Evolutionary conservation across 257 asterid species (phyloP).

Genomic region (Jasminum sambac): DNA sequence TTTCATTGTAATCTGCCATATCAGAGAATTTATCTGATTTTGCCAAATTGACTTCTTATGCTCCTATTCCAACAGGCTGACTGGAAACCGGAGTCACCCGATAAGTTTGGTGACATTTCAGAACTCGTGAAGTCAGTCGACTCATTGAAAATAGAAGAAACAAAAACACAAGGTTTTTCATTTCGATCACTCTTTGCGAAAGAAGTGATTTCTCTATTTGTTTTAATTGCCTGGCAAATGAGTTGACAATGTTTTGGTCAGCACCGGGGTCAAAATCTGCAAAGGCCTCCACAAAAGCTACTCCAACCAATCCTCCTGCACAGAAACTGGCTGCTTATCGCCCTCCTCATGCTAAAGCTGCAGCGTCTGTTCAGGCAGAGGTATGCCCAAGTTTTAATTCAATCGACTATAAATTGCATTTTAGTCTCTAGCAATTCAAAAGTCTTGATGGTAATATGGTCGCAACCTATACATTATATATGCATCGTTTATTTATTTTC

Average conservation of each 20-base stretch:
- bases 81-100: conserved; percentile 89
- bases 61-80: conserved; percentile 58
- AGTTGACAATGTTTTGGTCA: conserved; percentile 34
- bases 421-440: conserved; percentile 2
- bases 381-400: conserved; percentile 33
- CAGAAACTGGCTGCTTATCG: conserved; percentile 96
- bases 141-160: conserved; percentile 64
- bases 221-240: conserved; percentile 5
- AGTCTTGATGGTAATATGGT: neutral
- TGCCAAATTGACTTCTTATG: conserved; percentile 21
- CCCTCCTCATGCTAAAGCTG: conserved; percentile 95
- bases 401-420: neutral
- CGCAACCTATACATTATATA: no score
- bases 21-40: conserved; percentile 23
- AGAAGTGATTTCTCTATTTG: conserved; percentile 10
- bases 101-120: conserved; percentile 62
- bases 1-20: conserved; percentile 21
- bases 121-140: conserved; percentile 60
- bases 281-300: conserved; percentile 50
- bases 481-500: neutral
- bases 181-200: conserved; percentile 14
- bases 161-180: conserved; percentile 59
- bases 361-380: conserved; percentile 88
- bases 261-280: conserved; percentile 67
- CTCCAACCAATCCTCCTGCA: conserved; percentile 50